phyloP scores from a whole-genome alignment of 139 green algal species.

The Raphidocelis subcapitata region DNA sequence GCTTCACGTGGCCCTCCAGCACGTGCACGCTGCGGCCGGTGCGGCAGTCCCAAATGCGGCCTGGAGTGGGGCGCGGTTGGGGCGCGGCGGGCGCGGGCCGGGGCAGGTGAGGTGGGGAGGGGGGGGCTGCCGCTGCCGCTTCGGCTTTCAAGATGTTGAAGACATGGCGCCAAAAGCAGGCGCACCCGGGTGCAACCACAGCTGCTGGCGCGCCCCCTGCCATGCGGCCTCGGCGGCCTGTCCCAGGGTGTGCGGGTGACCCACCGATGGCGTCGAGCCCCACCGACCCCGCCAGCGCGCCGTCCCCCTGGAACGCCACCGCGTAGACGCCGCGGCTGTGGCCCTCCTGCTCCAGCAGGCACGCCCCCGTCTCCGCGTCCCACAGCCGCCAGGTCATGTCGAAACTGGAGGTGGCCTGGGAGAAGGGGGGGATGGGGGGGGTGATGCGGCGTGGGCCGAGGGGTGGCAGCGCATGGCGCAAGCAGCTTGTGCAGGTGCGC shows the following conservation, averaged over 20 bases:
- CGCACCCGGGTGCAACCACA: too few relatives aligned
- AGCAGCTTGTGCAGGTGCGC: too few relatives aligned
- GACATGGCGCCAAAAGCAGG: too few relatives aligned
- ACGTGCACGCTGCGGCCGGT: conserved; percentile 80
- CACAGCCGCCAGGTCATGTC: conserved; percentile 97
- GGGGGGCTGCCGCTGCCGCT: too few relatives aligned
- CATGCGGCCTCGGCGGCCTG: too few relatives aligned
- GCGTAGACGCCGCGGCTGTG: conserved; percentile 91
- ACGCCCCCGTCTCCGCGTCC: conserved; percentile 81
- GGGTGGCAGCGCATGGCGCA: too few relatives aligned
- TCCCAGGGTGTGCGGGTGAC: too few relatives aligned
- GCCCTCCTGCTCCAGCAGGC: conserved; percentile 96
- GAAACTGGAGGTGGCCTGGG: conserved; percentile 79
- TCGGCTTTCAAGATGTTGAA: too few relatives aligned
- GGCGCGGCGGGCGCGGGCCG: not conserved
- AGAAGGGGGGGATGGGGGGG: not conserved
- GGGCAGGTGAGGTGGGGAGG: too few relatives aligned
- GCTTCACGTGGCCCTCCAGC: conserved; percentile 90
- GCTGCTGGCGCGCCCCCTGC: too few relatives aligned
- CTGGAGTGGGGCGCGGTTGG: conserved; percentile 21
- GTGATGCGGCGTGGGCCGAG: too few relatives aligned
- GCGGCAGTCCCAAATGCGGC: conserved; percentile 89
- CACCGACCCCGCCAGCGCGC: conserved; percentile 68
- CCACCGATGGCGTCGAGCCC: conserved; percentile 78
- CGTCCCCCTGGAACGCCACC: conserved; percentile 90